Evolutionary conservation across 805 yeast species (phyloP), one percentile per base, ranked within the genome.

Genomic region (Saccharomycopsis vini): DNA sequence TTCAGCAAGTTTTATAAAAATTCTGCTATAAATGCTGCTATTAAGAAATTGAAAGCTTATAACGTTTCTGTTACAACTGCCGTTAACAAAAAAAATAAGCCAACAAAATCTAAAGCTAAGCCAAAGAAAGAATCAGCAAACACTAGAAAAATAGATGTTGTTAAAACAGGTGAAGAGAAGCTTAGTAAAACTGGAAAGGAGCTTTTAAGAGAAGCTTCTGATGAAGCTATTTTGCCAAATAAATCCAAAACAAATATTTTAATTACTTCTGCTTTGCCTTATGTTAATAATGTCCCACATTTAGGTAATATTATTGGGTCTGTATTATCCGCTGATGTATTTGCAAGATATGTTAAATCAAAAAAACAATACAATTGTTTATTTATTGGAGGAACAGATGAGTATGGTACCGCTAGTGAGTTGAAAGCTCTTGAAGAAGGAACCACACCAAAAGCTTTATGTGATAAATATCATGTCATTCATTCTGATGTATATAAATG

Each of bases 371-470:
- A 81, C 67, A 92, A 89, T 62, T 71, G 95, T 18, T 67, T 92
- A 52, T 92, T 69, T 58, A 66, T 92, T 45, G 88, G 98, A 65
- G 99, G 99, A 67, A 92, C 98, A 31, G 99, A 92, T 62, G 99
- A 92, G 67, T 92, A 92, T 61, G 99, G 99, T 61, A 92, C 99
- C 46, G 99, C 99, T 38, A 92, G 98, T 13, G 99, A 92, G 64
- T 92, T 98, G 23, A 92, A 90, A 66, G 98, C 98, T 9, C 67
- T 92, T 40, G 97, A 90, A 62, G 98, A 92, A 59, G 79, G 82
- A 34, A 82, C 85, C 48, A 74, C 95, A 3, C 98, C 99, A 40
- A 69, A 76, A 55, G 81, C 87, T 60, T 71, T 92, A 55, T 92
- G 97, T 72, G 87, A 82, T 63, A 92, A 90, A 63, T 92, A 86